These are phyloP conservation scores for Phyllosticta citrichinensis DNA, from an alignment of 2,329 filamentous ascomycete genomes.

Conservation along the genomic window DNA sequence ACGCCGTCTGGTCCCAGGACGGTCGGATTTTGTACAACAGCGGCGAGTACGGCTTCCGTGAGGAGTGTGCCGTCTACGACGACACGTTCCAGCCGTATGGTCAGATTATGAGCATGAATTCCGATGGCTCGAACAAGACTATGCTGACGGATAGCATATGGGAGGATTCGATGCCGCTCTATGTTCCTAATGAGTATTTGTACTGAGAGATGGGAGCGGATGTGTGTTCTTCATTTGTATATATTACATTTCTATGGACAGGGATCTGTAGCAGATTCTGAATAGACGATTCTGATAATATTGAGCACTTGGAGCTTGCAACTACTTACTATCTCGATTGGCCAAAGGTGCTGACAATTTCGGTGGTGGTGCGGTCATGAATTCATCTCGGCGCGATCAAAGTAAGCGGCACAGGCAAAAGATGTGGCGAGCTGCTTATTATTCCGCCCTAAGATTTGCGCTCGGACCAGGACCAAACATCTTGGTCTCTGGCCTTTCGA, in stretches of 20 bases:
- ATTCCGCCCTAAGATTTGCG: not conserved
- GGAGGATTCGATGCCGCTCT: slow-evolving; percentile 16
- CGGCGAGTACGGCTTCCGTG: slow-evolving; percentile 36
- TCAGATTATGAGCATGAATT: slow-evolving; percentile 36
- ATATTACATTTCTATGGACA: not conserved
- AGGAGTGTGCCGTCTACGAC: slow-evolving; percentile 33
- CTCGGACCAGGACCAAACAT: not conserved
- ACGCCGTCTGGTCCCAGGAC: slow-evolving; percentile 36
- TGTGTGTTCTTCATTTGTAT: not conserved
- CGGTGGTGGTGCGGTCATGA: not conserved
- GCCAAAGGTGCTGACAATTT: no score
- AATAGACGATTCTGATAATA: not conserved
- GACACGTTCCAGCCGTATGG: slow-evolving; percentile 38
- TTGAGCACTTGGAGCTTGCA: not conserved
- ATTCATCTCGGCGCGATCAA: not conserved
- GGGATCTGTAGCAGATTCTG: not conserved
- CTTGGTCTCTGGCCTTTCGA: not conserved
- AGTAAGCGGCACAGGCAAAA: not conserved
- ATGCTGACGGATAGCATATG: slow-evolving; percentile 15
- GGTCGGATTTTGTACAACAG: slow-evolving; percentile 33
- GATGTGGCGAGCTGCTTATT: not conserved
- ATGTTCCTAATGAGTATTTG: slow-evolving; percentile 13
- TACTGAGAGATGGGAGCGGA: not conserved
- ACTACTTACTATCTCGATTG: not conserved
- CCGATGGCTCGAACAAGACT: slow-evolving; percentile 23